Evolutionary conservation across 73 alveolate genomes (phyloP).

Genomic region (Symbiodinium pilosum): DNA sequence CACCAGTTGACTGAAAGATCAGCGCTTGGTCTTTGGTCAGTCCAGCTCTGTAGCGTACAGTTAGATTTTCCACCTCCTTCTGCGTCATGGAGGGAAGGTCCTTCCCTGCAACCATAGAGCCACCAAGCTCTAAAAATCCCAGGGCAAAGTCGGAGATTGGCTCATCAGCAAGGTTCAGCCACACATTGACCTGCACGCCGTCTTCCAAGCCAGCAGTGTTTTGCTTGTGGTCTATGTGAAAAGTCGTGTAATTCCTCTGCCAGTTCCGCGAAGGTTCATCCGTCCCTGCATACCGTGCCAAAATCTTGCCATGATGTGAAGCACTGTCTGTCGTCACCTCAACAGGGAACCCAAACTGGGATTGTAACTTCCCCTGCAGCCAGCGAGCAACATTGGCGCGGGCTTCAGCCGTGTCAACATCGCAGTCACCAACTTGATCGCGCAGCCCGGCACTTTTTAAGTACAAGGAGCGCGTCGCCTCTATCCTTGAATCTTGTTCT

Average conservation of each 20-base stretch:
- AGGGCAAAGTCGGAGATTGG: constrained; percentile 62
- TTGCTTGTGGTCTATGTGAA: constrained; percentile 78
- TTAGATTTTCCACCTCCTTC: constrained; percentile 6
- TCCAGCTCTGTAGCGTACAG: constrained; percentile 26
- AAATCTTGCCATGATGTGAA: constrained; percentile 59
- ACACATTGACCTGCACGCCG: constrained; percentile 76
- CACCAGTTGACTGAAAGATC: constrained; percentile 85
- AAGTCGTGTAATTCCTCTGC: constrained; percentile 67
- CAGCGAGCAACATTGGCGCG: constrained; percentile 36
- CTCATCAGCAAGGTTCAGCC: constrained; percentile 43
- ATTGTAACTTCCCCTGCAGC: constrained; percentile 41
- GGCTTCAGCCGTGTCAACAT: neutral
- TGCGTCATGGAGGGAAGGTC: neutral
- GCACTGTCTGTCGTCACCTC: constrained; percentile 80
- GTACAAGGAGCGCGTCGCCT: constrained; percentile 4
- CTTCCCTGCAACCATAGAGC: constrained; percentile 15
- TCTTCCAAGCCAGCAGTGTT: constrained; percentile 50
- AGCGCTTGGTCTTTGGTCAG: constrained; percentile 38
- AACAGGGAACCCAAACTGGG: constrained; percentile 34
- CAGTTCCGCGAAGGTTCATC: constrained; percentile 42
- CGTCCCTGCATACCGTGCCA: constrained; percentile 68
- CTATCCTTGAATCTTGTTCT: no score
- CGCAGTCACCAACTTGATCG: neutral
- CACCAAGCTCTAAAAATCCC: constrained; percentile 56
- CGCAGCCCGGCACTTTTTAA: neutral